phyloP scores from a whole-genome alignment of 2,329 filamentous ascomycete species.

The Sporothrix schenckii region DNA sequence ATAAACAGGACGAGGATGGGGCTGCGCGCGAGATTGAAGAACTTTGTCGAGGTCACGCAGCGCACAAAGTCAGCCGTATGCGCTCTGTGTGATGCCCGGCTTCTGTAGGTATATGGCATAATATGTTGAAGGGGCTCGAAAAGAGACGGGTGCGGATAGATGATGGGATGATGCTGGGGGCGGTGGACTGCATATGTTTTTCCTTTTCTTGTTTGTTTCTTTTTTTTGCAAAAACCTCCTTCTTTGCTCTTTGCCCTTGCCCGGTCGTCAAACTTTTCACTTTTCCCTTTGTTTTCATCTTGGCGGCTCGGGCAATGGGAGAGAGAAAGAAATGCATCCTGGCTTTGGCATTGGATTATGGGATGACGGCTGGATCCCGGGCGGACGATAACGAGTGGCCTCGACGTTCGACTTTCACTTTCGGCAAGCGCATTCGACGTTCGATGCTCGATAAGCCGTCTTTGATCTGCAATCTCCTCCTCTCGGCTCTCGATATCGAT shows the following conservation, averaged over 20 bases:
- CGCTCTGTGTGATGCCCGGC: conserved; percentile 25
- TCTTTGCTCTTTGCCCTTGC: conserved; percentile 11
- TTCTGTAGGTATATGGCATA: conserved; percentile 27
- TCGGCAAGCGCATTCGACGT: neutral
- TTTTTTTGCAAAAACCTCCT: conserved; percentile 11
- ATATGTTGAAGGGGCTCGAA: conserved; percentile 13
- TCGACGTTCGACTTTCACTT: neutral
- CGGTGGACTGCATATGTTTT: conserved; percentile 17
- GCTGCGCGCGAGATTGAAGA: neutral
- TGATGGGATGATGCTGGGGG: neutral
- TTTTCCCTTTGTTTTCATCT: conserved; percentile 21
- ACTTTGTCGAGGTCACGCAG: neutral
- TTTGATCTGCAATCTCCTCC: no score
- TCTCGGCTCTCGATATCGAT: neutral
- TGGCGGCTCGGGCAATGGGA: neutral
- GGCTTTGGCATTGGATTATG: conserved; percentile 25
- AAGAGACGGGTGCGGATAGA: conserved; percentile 6
- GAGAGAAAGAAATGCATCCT: conserved; percentile 27
- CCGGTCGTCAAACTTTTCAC: conserved; percentile 5
- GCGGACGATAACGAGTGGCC: conserved; percentile 1
- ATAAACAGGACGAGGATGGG: conserved; percentile 42
- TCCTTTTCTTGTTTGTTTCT: neutral
- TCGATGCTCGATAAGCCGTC: neutral
- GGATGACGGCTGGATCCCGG: conserved; percentile 17
- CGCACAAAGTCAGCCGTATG: conserved; percentile 9